Evolutionary conservation across 2,329 filamentous ascomycete genomes (phyloP).

Genomic region (Venturia oleaginea): DNA sequence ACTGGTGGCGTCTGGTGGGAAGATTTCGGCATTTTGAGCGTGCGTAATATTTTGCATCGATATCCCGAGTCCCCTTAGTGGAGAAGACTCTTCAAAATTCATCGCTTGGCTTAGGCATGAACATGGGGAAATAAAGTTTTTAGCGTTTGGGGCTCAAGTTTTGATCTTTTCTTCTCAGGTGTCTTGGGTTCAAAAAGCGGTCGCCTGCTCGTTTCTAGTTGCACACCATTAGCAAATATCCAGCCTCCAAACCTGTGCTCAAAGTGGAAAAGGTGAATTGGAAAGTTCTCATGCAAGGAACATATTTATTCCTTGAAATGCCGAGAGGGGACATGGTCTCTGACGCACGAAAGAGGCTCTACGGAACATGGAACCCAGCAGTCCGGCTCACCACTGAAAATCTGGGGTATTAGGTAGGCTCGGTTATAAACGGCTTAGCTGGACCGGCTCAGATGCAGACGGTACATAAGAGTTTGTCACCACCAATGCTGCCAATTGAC

Average conservation of each 20-base stretch:
- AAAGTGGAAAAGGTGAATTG: neutral
- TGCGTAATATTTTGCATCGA: neutral
- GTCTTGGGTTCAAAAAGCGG: neutral
- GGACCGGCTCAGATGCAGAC: neutral
- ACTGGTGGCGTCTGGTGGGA: neutral
- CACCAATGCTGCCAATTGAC: neutral
- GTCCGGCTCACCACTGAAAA: neutral
- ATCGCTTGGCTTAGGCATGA: neutral
- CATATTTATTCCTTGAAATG: neutral
- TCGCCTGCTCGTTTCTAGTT: neutral
- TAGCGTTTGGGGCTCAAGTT: neutral
- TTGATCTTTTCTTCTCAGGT: neutral
- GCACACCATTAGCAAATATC: neutral
- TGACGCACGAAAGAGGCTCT: neutral
- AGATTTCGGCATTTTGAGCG: neutral
- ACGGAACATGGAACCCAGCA: neutral
- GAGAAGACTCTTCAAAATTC: neutral
- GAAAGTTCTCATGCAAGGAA: neutral
- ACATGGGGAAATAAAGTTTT: neutral
- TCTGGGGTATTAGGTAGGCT: neutral
- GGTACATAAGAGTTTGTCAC: neutral
- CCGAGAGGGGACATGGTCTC: neutral
- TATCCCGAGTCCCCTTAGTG: neutral
- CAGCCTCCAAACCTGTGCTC: neutral
- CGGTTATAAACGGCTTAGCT: neutral